Percentiles rank a stretch among this genome's conserved stretches.
These are phyloP conservation scores for Xylaria longipes DNA, from an alignment of 495 filamentous ascomycete species.

Conservation along the genomic window DNA sequence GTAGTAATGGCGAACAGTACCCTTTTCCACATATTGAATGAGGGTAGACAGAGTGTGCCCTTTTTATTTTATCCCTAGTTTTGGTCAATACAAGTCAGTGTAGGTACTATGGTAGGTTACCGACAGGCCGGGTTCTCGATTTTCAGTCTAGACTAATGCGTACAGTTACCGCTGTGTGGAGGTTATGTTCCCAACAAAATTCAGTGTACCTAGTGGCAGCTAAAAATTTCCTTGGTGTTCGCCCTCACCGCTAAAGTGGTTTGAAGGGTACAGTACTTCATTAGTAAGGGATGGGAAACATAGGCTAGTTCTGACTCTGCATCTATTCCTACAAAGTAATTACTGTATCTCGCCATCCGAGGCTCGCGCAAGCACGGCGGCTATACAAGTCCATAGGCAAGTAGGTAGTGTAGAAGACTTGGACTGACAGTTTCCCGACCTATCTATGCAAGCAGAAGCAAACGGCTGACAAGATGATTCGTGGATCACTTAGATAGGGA, in stretches of 20 bases:
- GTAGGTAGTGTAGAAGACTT: no score
- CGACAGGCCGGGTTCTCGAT: background rate
- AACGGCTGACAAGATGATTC: background rate
- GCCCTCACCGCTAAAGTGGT: conserved; percentile 3
- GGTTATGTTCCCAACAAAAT: conserved; percentile 18
- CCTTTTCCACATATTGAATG: background rate
- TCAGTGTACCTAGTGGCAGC: background rate
- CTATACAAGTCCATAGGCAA: no score
- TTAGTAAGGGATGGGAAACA: background rate
- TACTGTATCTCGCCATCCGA: no score
- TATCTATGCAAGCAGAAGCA: background rate
- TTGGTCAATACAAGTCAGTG: background rate
- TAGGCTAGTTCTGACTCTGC: conserved; percentile 1
- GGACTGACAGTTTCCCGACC: no score
- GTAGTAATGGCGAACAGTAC: background rate
- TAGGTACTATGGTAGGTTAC: no score
- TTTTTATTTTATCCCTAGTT: background rate
- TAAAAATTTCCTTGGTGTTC: background rate
- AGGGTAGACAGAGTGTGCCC: background rate
- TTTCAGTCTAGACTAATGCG: background rate
- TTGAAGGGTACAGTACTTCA: no score
- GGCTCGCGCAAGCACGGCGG: no score
- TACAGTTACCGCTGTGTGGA: conserved; percentile 8
- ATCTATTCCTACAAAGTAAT: conserved; percentile 4
- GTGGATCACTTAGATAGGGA: background rate